Evolutionary conservation across 2,329 filamentous ascomycete species (phyloP), one percentile per base, ranked within the genome.

Genomic region (Coniochaeta sp.): DNA sequence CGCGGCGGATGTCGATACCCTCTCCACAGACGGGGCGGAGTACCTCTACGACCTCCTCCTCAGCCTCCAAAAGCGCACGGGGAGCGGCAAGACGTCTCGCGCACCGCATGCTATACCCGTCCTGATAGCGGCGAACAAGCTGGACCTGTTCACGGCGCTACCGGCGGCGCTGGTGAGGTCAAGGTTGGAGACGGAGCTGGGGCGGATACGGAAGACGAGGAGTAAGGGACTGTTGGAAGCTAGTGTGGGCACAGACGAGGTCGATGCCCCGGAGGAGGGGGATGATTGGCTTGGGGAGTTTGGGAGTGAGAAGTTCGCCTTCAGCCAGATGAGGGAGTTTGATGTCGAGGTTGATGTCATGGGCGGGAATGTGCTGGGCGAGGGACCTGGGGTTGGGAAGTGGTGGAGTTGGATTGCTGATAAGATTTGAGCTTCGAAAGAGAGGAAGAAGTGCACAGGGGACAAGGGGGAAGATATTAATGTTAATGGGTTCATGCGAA

Each of bases 371-470:
- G 82, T 86, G 55, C 72, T 66, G 65, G 80, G 66, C 63, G 80
- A 86, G 51, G 84, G 45, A 31, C 76, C 84, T n/a, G 86, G 85
- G 24, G 83, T 90, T 28, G 83, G 87, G 52, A 85, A 82, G 67
- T 96, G 92, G 91, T 95, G 91, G 82, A 81, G 81, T 61, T 97
- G 92, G 92, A 85, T 97, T 63, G 89, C 85, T 2, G 79, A 85
- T 64, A 82, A 85, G 63, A 71, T 95, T 60, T 94, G 27, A 28
- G 18, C 2, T 27, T n/a, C 8, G 6, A n/a, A n/a, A n/a, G n/a
- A n/a, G n/a, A n/a, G n/a, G 30, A 14, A 32, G 30, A 67, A 71
- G 49, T 31, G 6, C 13, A n/a, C n/a, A 14, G 38, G 38, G 5
- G 38, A 14, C 22, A 18, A 16, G 14, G 32, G 35, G 26, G 6